These are phyloP conservation scores for Melastoma candidum DNA, from an alignment of 441 rosid genomes.

Conservation along the genomic window DNA sequence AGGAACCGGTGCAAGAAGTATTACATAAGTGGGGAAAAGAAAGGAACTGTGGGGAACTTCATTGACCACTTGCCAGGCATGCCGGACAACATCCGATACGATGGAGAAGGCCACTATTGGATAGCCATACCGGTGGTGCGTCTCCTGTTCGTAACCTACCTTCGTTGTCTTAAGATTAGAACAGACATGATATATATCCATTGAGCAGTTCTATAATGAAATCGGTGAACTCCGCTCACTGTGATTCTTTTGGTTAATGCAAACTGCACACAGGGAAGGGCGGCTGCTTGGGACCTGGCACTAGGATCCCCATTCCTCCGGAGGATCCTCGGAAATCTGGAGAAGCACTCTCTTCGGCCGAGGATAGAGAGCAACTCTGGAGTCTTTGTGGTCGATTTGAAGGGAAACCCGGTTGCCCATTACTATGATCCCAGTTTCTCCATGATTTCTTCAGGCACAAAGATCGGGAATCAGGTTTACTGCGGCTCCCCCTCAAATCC, in stretches of 20 bases:
- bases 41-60: background rate
- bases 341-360: slow-evolving; percentile 17
- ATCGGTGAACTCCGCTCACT: too few relatives aligned
- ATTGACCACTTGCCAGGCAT: background rate
- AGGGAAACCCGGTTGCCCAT: slow-evolving; percentile 50
- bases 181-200: too few relatives aligned
- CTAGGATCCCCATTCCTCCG: slow-evolving; percentile 35
- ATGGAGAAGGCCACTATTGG: background rate
- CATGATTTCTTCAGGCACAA: slow-evolving; percentile 25
- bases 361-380: slow-evolving; percentile 26
- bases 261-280: slow-evolving; percentile 24
- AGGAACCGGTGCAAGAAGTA: background rate
- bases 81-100: background rate
- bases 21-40: background rate
- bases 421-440: slow-evolving; percentile 35
- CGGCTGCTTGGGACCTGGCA: slow-evolving; percentile 19
- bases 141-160: too few relatives aligned
- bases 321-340: slow-evolving; percentile 25
- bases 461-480: slow-evolving; percentile 47
- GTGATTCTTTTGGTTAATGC: too few relatives aligned
- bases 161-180: too few relatives aligned
- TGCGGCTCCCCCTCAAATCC: slow-evolving; percentile 28
- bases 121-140: background rate
- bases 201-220: too few relatives aligned
- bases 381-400: slow-evolving; percentile 42